Base-by-base conservation (phyloP, 225 moss, liverwort and hornwort genomes). In the Marchantia paleacea region DNA sequence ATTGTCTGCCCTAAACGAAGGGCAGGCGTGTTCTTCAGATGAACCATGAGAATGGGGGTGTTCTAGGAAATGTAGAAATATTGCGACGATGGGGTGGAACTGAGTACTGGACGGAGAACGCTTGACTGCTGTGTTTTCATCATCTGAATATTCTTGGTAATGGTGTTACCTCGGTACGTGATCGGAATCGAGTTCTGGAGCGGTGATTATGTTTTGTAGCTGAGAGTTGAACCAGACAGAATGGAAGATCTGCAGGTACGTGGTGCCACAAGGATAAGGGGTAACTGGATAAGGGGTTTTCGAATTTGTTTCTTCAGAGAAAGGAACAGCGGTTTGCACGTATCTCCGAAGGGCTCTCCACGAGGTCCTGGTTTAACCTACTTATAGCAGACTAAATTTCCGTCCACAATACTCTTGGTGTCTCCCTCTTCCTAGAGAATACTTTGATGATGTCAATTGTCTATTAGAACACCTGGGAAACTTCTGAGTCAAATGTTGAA, bases 161-260 rank as follows among this genome's bases (percentile, higher is more conserved):
- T 15, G 0, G 16, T 58, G 58, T 58, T 9, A 58, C 20, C 58
- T 58, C 58, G 58, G 16, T 15, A 58, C 58, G 5, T 16, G 5
- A 20, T 58, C 18, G 5, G 20, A 58, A 4, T 19, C 18, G 18
- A 15, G 16, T 58, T 58, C 20, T 16, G 20, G 58, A 58, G 58
- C 20, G 6, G 58, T 58, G 14, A 58, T 18, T 58, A 39, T 58
- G 58, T 20, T 15, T 18, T 4, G 20, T 58, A 58, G 58, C 58
- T 58, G 13, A 20, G 58, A 20, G 58, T 20, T 15, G 10, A 12
- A 39, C 22, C 47, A 72, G 22, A 24, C 10, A n/a, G 19, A 24
- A 72, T 72, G 72, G 72, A 70, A 49, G 70, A 70, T 70, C 19
- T 48, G 49, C 70, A 48, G 31, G 48, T 48, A 7, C 70, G 51